Evolutionary conservation across 371 early-diverging fungal species (phyloP).

Genomic region (Rhizopus sp.): DNA sequence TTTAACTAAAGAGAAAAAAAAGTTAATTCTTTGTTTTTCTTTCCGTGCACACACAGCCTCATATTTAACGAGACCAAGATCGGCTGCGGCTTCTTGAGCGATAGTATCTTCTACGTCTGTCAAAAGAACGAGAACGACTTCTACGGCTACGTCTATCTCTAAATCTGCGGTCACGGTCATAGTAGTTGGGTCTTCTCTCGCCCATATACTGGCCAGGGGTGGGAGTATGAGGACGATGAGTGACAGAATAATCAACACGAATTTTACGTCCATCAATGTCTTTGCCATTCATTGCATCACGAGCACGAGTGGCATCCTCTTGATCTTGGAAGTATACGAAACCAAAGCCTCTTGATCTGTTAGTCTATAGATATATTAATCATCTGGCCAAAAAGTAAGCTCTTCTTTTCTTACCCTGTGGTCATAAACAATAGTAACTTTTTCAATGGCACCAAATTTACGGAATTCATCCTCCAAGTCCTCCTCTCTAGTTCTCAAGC

Average conservation of each 20-base stretch:
- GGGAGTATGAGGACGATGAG: slow-evolving; percentile 65
- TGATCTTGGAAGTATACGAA: slow-evolving; percentile 85
- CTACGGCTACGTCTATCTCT: slow-evolving; percentile 24
- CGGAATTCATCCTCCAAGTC: slow-evolving; percentile 73
- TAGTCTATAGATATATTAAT: slow-evolving; percentile 18
- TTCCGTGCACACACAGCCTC: too few relatives aligned
- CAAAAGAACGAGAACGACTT: slow-evolving; percentile 33
- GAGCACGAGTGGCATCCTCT: slow-evolving; percentile 77
- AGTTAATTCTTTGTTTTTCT: too few relatives aligned
- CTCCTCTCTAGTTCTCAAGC: slow-evolving; percentile 65
- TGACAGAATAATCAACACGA: slow-evolving; percentile 79
- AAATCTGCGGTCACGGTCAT: slow-evolving; percentile 27
- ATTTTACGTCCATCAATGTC: slow-evolving; percentile 75
- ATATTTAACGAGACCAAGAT: slow-evolving; percentile 41
- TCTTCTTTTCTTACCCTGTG: slow-evolving; percentile 48
- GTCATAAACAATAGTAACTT: slow-evolving; percentile 62
- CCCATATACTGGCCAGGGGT: slow-evolving; percentile 78
- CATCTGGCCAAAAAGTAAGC: background rate
- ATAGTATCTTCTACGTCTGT: slow-evolving; percentile 39
- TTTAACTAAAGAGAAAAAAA: too few relatives aligned
- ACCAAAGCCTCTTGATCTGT: slow-evolving; percentile 74
- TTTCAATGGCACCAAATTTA: slow-evolving; percentile 63
- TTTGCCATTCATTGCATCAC: slow-evolving; percentile 58
- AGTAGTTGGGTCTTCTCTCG: slow-evolving; percentile 32
- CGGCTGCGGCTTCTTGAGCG: slow-evolving; percentile 44